Evolutionary conservation across 345 rosid species (phyloP).

Genomic region (Turritis glabra): DNA sequence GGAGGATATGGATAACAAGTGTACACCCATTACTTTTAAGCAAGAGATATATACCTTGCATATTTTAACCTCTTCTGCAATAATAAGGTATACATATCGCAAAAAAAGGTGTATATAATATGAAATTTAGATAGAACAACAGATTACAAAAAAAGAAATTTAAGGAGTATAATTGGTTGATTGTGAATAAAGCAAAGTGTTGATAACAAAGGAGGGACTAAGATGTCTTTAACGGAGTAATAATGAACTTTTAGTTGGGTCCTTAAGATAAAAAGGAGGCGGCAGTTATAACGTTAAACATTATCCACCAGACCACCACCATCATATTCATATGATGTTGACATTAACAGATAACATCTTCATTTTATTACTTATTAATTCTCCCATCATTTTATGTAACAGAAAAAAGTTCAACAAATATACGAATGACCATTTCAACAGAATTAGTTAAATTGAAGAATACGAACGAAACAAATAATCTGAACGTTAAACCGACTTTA

Average conservation of each 20-base stretch:
- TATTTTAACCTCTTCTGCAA: background rate
- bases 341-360: conserved; percentile 30
- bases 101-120: background rate
- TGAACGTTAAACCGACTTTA: too few relatives aligned
- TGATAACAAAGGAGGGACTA: background rate
- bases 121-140: background rate
- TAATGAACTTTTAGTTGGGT: conserved; percentile 11
- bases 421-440: background rate
- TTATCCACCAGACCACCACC: conserved; percentile 14
- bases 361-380: conserved; percentile 3
- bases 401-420: conserved; percentile 8
- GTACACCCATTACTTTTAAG: background rate
- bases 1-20: background rate
- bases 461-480: background rate
- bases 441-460: background rate
- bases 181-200: conserved; percentile 28
- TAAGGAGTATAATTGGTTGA: background rate
- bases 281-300: conserved; percentile 39
- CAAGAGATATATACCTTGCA: background rate
- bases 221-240: conserved; percentile 5
- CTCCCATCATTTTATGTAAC: conserved; percentile 16
- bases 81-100: background rate
- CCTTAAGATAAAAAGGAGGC: background rate
- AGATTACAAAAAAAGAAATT: background rate
- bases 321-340: conserved; percentile 35